Evolutionary conservation across 345 rosid genomes (phyloP).

Genomic region (Eucalyptus cladocalyx): DNA sequence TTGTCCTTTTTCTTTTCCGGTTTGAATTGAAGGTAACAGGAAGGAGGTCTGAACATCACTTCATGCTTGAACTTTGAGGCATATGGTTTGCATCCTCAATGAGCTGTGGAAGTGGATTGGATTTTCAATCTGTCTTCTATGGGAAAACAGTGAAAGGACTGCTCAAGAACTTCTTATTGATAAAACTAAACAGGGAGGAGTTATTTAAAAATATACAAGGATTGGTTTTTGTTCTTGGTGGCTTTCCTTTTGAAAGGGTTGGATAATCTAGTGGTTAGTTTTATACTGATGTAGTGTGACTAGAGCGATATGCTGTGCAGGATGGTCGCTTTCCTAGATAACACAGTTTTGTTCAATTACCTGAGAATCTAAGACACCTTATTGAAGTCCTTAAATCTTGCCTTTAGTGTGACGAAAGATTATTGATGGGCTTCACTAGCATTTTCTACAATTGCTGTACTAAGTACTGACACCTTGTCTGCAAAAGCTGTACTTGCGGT

Average conservation of each 20-base stretch:
- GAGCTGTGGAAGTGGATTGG: not conserved
- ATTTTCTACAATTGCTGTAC: not conserved
- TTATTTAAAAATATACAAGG: not conserved
- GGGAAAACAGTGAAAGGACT: too few species aligned
- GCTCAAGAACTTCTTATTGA: not conserved
- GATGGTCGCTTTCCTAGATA: not conserved
- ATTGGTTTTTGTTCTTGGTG: not conserved
- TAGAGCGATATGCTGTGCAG: not conserved
- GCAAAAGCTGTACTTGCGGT: not conserved
- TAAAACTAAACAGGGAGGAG: not conserved
- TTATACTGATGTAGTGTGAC: not conserved
- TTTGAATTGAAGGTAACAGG: too few species aligned
- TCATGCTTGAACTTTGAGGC: not conserved
- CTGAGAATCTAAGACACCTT: not conserved
- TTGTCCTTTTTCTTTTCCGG: not conserved
- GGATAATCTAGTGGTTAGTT: not conserved
- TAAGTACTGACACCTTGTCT: not conserved
- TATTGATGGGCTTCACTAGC: not conserved
- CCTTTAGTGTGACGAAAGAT: accelerated
- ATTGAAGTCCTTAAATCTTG: not conserved
- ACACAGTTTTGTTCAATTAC: not conserved
- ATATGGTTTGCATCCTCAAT: not conserved
- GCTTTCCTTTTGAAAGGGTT: not conserved
- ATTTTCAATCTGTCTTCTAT: too few species aligned
- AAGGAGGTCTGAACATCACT: too few species aligned